A percentile compares a stretch with the other conserved stretches of the same genome.
These are phyloP conservation scores for Mucor piriformis DNA, from an alignment of 371 early-diverging fungal species.

Conservation along the genomic window DNA sequence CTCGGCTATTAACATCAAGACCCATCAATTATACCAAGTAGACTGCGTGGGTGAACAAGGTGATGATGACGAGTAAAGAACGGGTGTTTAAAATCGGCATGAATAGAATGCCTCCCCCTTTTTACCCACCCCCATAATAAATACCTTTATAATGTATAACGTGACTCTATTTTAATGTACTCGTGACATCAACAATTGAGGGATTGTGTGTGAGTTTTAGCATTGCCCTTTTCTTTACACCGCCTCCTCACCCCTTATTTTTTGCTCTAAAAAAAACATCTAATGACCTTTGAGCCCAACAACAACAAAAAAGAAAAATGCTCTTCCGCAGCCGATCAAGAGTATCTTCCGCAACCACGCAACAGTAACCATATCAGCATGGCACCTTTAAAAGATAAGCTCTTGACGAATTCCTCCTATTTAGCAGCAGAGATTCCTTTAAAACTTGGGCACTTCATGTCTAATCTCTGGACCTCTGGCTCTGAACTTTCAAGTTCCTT, in stretches of 20 bases:
- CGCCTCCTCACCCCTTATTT: too few relatives aligned
- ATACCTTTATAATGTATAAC: background rate
- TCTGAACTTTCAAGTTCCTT: slow-evolving; percentile 35
- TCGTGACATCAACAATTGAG: slow-evolving; percentile 2
- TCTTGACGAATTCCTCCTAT: slow-evolving; percentile 53
- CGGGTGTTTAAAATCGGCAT: background rate
- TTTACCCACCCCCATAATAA: background rate
- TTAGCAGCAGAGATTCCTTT: slow-evolving; percentile 56
- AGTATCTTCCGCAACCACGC: slow-evolving; percentile 48
- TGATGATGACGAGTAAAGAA: slow-evolving; percentile 2
- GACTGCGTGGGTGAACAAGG: slow-evolving; percentile 20
- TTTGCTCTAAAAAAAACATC: background rate
- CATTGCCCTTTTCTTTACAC: background rate
- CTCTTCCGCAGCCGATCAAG: slow-evolving; percentile 8
- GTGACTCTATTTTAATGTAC: background rate
- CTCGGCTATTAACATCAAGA: slow-evolving; percentile 49
- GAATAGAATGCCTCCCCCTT: background rate
- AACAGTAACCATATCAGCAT: slow-evolving; percentile 50
- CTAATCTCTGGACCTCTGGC: slow-evolving; percentile 46
- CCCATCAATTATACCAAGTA: slow-evolving; percentile 31
- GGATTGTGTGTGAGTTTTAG: background rate
- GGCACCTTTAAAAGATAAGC: slow-evolving; percentile 50
- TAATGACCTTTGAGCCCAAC: background rate
- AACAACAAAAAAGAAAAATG: background rate
- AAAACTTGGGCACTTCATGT: slow-evolving; percentile 55